Evolutionary conservation across 2,329 filamentous ascomycete species (phyloP).

Genomic region (Cercospora brassicicola): DNA sequence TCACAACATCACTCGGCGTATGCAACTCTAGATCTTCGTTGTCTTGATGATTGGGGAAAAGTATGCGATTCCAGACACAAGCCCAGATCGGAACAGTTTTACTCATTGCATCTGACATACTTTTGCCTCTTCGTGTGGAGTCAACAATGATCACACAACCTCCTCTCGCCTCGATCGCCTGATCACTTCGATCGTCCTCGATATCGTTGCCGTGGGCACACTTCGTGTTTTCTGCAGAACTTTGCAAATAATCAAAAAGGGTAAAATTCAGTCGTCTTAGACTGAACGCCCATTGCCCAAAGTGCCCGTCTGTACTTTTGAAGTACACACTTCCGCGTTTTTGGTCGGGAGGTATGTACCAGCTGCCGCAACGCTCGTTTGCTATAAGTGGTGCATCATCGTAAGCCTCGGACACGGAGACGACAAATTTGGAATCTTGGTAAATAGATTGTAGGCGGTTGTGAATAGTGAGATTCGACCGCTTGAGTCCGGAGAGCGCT

Average conservation of each 20-base stretch:
- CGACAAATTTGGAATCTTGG: slow-evolving; percentile 73
- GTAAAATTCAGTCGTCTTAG: slow-evolving; percentile 81
- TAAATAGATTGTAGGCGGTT: slow-evolving; percentile 81
- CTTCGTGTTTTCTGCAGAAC: neutral
- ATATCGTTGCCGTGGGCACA: neutral
- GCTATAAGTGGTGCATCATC: slow-evolving; percentile 69
- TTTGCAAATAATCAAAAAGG: slow-evolving; percentile 66
- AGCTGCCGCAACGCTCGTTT: slow-evolving; percentile 93
- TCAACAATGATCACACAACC: slow-evolving; percentile 83
- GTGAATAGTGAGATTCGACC: slow-evolving; percentile 71
- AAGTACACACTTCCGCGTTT: slow-evolving; percentile 84
- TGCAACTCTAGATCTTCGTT: slow-evolving; percentile 57
- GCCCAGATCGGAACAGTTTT: slow-evolving; percentile 96
- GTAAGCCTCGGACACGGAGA: slow-evolving; percentile 57
- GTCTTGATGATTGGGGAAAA: slow-evolving; percentile 62
- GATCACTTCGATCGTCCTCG: neutral
- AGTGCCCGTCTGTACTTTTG: slow-evolving; percentile 96
- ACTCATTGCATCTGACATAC: slow-evolving; percentile 92
- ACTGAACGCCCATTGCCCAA: slow-evolving; percentile 87
- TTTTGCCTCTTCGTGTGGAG: slow-evolving; percentile 87
- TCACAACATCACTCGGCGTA: slow-evolving; percentile 71
- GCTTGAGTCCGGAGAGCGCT: slow-evolving; percentile 70
- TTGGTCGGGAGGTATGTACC: slow-evolving; percentile 71
- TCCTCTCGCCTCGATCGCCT: slow-evolving; percentile 48
- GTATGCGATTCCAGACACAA: slow-evolving; percentile 73